These are phyloP conservation scores for Phyllosticta citriasiana DNA, from an alignment of 2,329 filamentous ascomycete genomes.

Conservation along the genomic window DNA sequence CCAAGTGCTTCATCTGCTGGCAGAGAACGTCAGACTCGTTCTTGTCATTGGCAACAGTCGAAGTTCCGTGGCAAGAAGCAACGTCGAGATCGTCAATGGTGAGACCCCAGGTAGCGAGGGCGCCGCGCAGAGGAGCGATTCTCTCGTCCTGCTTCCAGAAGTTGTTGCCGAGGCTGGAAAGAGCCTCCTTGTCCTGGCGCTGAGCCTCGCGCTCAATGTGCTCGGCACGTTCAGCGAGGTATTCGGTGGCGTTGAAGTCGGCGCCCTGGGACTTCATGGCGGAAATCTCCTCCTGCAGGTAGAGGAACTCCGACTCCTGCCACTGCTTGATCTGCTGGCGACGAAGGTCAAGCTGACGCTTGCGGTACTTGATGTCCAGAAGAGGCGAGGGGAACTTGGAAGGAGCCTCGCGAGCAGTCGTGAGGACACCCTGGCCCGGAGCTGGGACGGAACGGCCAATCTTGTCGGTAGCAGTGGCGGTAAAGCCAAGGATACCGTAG, in stretches of 20 bases:
- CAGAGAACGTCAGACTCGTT: slow-evolving; percentile 98
- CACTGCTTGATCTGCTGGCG: slow-evolving; percentile 92
- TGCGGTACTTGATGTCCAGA: slow-evolving; percentile 94
- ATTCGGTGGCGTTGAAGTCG: slow-evolving; percentile 68
- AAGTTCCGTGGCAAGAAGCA: slow-evolving; percentile 97
- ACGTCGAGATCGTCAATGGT: slow-evolving; percentile 93
- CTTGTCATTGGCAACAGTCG: slow-evolving; percentile 98
- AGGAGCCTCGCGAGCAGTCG: slow-evolving; percentile 80
- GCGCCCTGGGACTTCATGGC: slow-evolving; percentile 76
- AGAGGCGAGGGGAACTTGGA: slow-evolving; percentile 92
- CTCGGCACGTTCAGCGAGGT: slow-evolving; percentile 69
- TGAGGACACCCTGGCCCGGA: slow-evolving; percentile 92
- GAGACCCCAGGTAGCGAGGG: slow-evolving; percentile 93
- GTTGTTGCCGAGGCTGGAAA: slow-evolving; percentile 89
- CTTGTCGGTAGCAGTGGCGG: slow-evolving; percentile 96
- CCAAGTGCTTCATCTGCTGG: slow-evolving; percentile 89
- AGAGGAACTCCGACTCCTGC: slow-evolving; percentile 91
- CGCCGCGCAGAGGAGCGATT: slow-evolving; percentile 91
- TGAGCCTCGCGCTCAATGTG: slow-evolving; percentile 84
- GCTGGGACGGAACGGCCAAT: slow-evolving; percentile 96
- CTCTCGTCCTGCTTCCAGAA: slow-evolving; percentile 96
- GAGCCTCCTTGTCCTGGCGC: slow-evolving; percentile 86
- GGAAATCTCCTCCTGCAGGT: slow-evolving; percentile 81
- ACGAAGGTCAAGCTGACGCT: slow-evolving; percentile 85
- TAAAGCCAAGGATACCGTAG: slow-evolving; percentile 86